Conservation (phyloP, 2,329 filamentous ascomycete genomes). For the Corniculantispora saksenae region DNA sequence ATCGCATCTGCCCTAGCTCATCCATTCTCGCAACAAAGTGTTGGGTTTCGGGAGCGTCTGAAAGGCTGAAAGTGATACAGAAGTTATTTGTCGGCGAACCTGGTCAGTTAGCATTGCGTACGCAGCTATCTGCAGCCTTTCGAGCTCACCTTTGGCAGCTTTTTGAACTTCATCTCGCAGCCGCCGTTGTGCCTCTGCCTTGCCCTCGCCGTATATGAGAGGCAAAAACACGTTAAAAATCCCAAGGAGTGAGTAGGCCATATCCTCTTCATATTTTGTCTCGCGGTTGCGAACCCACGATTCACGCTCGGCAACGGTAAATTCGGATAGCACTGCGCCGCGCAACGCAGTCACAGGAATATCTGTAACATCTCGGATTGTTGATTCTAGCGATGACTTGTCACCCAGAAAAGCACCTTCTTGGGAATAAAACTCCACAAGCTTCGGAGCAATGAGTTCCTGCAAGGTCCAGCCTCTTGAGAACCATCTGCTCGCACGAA, state of each 20-base stretch:
- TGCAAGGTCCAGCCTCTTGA: conserved; percentile 60
- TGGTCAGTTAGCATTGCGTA: not conserved
- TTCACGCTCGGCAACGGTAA: conserved; percentile 25
- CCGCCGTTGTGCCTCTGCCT: conserved; percentile 22
- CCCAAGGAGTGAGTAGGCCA: conserved; percentile 29
- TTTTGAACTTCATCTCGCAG: conserved; percentile 17
- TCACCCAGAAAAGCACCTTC: not conserved
- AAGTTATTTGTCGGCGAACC: not conserved
- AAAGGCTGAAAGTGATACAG: not conserved
- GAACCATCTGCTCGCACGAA: conserved; percentile 33
- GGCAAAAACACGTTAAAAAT: conserved; percentile 32
- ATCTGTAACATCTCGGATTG: conserved; percentile 3
- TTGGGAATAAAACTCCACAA: conserved; percentile 15
- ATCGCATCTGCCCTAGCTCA: conserved; percentile 23
- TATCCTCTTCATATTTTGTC: conserved; percentile 27
- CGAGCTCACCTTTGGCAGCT: not conserved
- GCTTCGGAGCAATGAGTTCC: conserved; percentile 58
- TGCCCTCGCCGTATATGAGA: conserved; percentile 29
- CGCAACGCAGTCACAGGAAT: conserved; percentile 5
- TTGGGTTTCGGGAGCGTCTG: conserved; percentile 9
- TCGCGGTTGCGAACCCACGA: conserved; percentile 27
- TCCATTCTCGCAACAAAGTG: conserved; percentile 24
- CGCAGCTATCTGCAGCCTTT: not conserved
- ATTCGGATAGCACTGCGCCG: conserved; percentile 1
- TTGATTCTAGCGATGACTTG: not conserved